Evolutionary conservation across 306 rosid genomes (phyloP).

Genomic region (Citrullus colocynthis): DNA sequence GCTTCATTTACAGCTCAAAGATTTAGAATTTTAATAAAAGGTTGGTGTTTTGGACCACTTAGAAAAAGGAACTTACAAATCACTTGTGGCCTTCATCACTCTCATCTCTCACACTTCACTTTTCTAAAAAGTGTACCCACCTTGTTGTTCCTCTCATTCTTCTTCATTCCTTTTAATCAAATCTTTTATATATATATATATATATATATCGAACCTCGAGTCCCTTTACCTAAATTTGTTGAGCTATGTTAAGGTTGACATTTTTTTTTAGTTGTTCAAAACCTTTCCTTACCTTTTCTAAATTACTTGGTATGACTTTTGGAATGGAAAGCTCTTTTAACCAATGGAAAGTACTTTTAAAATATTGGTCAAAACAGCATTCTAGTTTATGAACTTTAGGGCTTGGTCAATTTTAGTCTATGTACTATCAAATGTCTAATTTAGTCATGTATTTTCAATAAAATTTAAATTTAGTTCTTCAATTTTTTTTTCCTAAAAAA

Average conservation of each 20-base stretch:
- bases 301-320: not conserved
- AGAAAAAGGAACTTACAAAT: not conserved
- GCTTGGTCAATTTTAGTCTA: no score
- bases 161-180: not conserved
- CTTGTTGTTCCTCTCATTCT: not conserved
- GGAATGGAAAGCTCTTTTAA: not conserved
- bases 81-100: not conserved
- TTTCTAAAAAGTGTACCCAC: constrained; percentile 2
- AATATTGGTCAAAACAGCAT: no score
- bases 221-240: no score
- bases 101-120: not conserved
- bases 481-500: no score
- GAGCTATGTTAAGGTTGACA: not conserved
- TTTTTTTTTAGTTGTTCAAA: no score
- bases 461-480: no score
- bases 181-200: not conserved
- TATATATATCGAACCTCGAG: no score
- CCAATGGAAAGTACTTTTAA: not conserved
- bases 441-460: no score
- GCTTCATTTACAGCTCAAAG: constrained; percentile 1
- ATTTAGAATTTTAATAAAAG: not conserved
- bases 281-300: not conserved
- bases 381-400: fast-evolving
- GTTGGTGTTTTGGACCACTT: constrained; percentile 3
- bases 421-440: no score